These are phyloP conservation scores for Cyclotella sp. DNA, from an alignment of 108 stramenopile genomes.

Conservation along the genomic window DNA sequence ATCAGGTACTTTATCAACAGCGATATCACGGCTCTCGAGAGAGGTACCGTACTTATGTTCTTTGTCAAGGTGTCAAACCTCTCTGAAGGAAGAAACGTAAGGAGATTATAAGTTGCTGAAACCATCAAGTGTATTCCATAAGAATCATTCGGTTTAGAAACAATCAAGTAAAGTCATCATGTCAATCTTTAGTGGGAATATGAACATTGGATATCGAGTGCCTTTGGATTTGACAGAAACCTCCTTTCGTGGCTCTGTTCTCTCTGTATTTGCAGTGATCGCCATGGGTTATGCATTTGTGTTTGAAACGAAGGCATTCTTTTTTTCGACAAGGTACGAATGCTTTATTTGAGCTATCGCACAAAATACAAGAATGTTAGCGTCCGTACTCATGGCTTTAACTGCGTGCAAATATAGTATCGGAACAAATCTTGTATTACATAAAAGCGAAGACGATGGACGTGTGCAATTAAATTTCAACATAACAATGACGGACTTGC, in stretches of 20 bases:
- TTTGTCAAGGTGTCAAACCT: no score
- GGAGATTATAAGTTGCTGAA: no score
- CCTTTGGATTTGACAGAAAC: constrained; percentile 80
- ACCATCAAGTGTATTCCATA: neutral
- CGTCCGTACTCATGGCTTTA: neutral
- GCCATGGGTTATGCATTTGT: constrained; percentile 75
- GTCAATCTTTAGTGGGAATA: neutral
- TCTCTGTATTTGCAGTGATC: constrained; percentile 61
- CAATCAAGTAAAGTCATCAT: constrained; percentile 2
- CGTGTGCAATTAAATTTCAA: constrained; percentile 88
- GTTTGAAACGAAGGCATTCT: constrained; percentile 85
- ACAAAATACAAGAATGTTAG: neutral
- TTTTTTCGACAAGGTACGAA: constrained; percentile 61
- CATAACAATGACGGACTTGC: constrained; percentile 88
- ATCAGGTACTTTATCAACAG: no score
- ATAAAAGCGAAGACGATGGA: constrained; percentile 43
- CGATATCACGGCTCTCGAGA: no score
- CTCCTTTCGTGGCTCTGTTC: constrained; percentile 56
- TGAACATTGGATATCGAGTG: constrained; percentile 39
- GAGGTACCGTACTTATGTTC: no score
- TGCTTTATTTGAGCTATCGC: constrained; percentile 42
- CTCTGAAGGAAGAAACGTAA: no score
- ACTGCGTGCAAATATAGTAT: constrained; percentile 58
- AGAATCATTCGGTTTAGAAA: neutral
- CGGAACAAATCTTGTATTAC: constrained; percentile 32